Evolutionary conservation across 2,329 filamentous ascomycete species (phyloP).

Genomic region (Chaetomium strumarium): DNA sequence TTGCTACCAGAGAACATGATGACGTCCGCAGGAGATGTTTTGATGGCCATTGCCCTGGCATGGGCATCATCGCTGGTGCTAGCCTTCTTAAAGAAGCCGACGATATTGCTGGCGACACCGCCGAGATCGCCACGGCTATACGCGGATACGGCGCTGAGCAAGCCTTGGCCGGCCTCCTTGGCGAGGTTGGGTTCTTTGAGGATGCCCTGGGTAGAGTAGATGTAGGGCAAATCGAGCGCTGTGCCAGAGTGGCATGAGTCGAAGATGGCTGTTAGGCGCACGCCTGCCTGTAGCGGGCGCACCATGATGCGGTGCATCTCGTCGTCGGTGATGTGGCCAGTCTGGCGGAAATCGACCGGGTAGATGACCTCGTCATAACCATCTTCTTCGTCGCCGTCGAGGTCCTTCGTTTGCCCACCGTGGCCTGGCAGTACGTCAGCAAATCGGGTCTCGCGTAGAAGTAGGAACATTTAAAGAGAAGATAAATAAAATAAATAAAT

Average conservation of each 20-base stretch:
- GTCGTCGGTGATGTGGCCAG: conserved; percentile 78
- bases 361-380: conserved; percentile 82
- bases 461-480: too few relatives aligned
- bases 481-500: too few relatives aligned
- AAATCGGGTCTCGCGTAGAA: background rate
- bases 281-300: conserved; percentile 48
- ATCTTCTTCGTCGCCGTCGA: conserved; percentile 75
- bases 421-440: conserved; percentile 46
- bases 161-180: conserved; percentile 60
- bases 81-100: conserved; percentile 85
- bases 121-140: conserved; percentile 68
- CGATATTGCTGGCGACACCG: conserved; percentile 72
- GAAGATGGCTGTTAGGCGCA: conserved; percentile 57
- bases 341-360: conserved; percentile 71
- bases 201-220: conserved; percentile 63
- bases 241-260: conserved; percentile 64
- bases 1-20: conserved; percentile 98
- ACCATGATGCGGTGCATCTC: conserved; percentile 75
- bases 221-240: conserved; percentile 60
- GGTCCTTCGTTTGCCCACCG: conserved; percentile 73
- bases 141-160: conserved; percentile 54
- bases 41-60: conserved; percentile 74
- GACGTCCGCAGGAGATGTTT: conserved; percentile 91
- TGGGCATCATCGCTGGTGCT: conserved; percentile 75
- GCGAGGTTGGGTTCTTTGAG: conserved; percentile 64